A percentile compares a stretch with the other conserved stretches of the same genome.
These are phyloP conservation scores for Trichoderma guizhouense DNA, from an alignment of 2,329 filamentous ascomycete genomes.

Conservation along the genomic window DNA sequence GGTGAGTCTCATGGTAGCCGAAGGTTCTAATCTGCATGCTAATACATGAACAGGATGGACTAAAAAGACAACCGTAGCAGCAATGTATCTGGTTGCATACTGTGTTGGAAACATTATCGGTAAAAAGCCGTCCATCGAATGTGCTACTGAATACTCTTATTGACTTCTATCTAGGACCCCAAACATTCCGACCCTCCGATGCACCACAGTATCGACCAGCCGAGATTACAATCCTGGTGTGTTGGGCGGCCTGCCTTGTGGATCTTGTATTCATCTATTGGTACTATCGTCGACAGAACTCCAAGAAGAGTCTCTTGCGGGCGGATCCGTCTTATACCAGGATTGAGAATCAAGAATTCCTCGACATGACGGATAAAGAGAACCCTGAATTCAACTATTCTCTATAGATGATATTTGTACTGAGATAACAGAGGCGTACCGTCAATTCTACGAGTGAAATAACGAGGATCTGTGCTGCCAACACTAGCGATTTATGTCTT, in stretches of 20 bases:
- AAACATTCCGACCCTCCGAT: conserved; percentile 54
- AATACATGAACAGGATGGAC: conserved; percentile 42
- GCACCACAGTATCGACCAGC: conserved; percentile 59
- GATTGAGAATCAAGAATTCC: conserved; percentile 65
- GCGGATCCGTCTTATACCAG: conserved; percentile 55
- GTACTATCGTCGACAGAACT: conserved; percentile 59
- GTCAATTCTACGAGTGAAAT: background rate
- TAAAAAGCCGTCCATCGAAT: conserved; percentile 25
- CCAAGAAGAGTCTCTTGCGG: conserved; percentile 52
- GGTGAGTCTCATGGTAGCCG: background rate
- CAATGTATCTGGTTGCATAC: conserved; percentile 46
- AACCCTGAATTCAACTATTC: conserved; percentile 63
- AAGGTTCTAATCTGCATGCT: background rate
- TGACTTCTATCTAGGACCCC: conserved; percentile 41
- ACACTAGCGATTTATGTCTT: background rate
- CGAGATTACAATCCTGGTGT: conserved; percentile 61
- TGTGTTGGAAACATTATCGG: conserved; percentile 57
- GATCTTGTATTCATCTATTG: conserved; percentile 60
- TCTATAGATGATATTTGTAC: conserved; percentile 32
- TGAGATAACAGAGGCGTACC: background rate
- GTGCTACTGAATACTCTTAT: background rate
- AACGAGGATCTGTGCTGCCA: background rate
- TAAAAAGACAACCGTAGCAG: conserved; percentile 51
- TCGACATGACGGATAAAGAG: conserved; percentile 64
- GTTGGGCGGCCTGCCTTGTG: conserved; percentile 50